Conservation (phyloP, 306 rosid species). For the Malus fusca region DNA sequence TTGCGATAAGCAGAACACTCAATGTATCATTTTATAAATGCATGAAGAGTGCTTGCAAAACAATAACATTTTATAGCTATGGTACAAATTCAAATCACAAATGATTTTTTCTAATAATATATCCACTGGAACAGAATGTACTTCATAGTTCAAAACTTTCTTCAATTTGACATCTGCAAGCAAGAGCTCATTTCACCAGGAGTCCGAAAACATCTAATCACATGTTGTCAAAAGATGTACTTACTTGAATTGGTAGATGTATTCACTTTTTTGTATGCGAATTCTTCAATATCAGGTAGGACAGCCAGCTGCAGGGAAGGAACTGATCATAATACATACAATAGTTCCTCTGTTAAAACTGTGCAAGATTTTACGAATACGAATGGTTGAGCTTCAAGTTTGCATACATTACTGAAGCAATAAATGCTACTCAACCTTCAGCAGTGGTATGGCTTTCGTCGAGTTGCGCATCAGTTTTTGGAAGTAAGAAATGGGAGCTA, state of each 20-base stretch:
- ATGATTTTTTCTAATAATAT: background rate
- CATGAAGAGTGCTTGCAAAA: background rate
- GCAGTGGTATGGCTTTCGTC: background rate
- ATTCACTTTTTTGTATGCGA: conserved; percentile 30
- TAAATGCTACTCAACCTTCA: background rate
- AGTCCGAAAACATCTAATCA: background rate
- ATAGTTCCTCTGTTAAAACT: background rate
- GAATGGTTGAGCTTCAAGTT: background rate
- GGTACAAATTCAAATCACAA: background rate
- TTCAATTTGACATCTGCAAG: background rate
- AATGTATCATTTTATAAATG: background rate
- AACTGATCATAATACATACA: background rate
- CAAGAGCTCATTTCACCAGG: background rate
- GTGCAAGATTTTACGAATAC: background rate
- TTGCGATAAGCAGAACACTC: background rate
- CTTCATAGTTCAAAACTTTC: background rate
- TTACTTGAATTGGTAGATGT: conserved; percentile 36
- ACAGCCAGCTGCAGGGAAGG: conserved; percentile 27
- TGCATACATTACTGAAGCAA: background rate
- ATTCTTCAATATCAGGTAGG: conserved; percentile 62
- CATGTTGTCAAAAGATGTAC: background rate
- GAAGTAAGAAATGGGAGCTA: too few relatives aligned
- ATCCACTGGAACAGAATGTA: background rate
- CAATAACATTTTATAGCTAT: background rate
- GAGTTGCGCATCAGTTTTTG: background rate